A percentile compares a stretch with the other conserved stretches of the same genome.
These are phyloP conservation scores for Elasticomyces elasticus DNA, from an alignment of 495 filamentous ascomycete species.

Conservation along the genomic window DNA sequence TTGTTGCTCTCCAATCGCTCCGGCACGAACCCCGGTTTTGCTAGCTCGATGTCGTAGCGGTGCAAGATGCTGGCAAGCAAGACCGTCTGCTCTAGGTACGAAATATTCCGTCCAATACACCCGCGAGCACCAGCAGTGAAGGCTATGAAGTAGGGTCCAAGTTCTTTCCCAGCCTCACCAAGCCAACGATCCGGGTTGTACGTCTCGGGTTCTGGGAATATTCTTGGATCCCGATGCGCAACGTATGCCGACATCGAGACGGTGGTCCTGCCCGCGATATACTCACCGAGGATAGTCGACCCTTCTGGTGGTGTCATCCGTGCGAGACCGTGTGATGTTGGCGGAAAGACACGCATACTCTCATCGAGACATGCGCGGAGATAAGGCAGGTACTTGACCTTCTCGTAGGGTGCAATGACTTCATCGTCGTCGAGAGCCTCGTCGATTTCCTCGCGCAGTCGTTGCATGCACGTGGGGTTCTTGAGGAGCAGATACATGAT, in stretches of 20 bases:
- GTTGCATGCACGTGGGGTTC: constrained; percentile 40
- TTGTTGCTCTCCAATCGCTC: constrained; percentile 35
- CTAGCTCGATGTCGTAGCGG: constrained; percentile 32
- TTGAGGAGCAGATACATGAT: constrained; percentile 48
- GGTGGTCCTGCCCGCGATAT: constrained; percentile 21
- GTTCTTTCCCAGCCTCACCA: constrained; percentile 27
- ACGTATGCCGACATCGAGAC: constrained; percentile 23
- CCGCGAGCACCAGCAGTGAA: constrained; percentile 36
- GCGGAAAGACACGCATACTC: constrained; percentile 25
- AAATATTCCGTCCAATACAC: constrained; percentile 39
- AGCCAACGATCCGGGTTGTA: constrained; percentile 28
- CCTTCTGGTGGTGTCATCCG: constrained; percentile 26
- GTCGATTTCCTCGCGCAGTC: constrained; percentile 51
- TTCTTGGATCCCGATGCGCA: constrained; percentile 17
- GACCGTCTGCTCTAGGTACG: constrained; percentile 35
- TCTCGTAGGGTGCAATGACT: constrained; percentile 37
- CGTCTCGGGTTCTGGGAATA: constrained; percentile 21
- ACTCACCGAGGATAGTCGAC: constrained; percentile 19
- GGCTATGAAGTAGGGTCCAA: constrained; percentile 37
- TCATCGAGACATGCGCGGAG: constrained; percentile 36
- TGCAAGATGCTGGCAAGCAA: constrained; percentile 20
- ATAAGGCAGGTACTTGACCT: constrained; percentile 32
- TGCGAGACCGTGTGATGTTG: constrained; percentile 21
- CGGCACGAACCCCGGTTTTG: constrained; percentile 34
- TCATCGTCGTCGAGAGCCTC: constrained; percentile 24